Conservation (phyloP, 257 asterid genomes). For the Nicotiana obtusifolia region DNA sequence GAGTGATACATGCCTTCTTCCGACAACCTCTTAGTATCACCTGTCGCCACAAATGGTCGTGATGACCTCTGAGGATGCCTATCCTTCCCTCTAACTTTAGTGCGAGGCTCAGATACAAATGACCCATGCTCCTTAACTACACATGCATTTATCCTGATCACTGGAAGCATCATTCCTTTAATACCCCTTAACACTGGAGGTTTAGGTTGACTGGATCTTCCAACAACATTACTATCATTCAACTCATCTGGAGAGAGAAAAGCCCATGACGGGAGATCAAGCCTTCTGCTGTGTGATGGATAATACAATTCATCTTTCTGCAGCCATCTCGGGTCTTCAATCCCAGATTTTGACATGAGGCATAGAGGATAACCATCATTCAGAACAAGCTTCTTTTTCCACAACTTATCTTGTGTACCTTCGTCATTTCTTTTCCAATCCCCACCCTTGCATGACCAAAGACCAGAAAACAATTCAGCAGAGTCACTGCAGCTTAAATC, state of each 20-base stretch:
- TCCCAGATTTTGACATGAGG: constrained; percentile 75
- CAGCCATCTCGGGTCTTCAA: constrained; percentile 89
- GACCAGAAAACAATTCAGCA: constrained; percentile 54
- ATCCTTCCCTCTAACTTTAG: constrained; percentile 68
- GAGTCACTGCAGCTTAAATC: constrained; percentile 30
- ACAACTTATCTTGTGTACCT: constrained; percentile 52
- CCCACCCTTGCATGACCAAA: constrained; percentile 89
- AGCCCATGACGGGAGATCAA: constrained; percentile 93
- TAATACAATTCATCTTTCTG: constrained; percentile 67
- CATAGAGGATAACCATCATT: constrained; percentile 91
- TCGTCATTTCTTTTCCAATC: constrained; percentile 96
- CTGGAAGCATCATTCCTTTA: constrained; percentile 82
- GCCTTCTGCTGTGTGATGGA: constrained; percentile 67
- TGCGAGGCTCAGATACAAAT: constrained; percentile 68
- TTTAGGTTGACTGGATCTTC: constrained; percentile 47
- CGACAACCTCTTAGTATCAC: constrained; percentile 65
- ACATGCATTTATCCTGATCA: constrained; percentile 93
- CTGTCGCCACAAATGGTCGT: constrained; percentile 36
- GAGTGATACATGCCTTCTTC: constrained; percentile 50
- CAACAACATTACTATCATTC: constrained; percentile 43
- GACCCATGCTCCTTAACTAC: constrained; percentile 93
- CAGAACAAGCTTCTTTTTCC: constrained; percentile 73
- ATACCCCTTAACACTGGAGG: constrained; percentile 50
- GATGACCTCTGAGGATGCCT: constrained; percentile 55
- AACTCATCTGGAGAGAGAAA: constrained; percentile 74